A percentile compares a stretch with the other conserved stretches of the same genome.
Evolutionary conservation across 495 filamentous ascomycete genomes (phyloP).

Genomic region (Neurospora cerealis): DNA sequence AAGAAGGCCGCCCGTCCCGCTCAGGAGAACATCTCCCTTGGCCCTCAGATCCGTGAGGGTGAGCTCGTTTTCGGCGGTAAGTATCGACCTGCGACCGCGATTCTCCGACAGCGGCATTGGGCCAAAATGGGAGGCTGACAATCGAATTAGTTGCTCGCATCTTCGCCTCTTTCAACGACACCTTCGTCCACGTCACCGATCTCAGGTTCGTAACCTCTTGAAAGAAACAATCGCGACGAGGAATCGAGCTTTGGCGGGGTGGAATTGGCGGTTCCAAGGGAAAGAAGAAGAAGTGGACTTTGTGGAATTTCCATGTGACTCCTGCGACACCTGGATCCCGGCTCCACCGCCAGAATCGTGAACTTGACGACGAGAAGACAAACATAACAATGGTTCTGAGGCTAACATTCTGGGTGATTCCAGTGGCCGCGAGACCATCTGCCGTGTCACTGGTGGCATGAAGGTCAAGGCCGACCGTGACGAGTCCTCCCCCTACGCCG

Average conservation of each 20-base stretch:
- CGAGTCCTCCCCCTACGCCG: slow-evolving; percentile 98
- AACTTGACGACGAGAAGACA: slow-evolving; percentile 4
- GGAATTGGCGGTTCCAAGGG: neutral
- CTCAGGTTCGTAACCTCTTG: slow-evolving; percentile 62
- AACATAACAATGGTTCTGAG: slow-evolving; percentile 25
- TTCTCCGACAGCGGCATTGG: neutral
- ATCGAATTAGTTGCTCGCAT: slow-evolving; percentile 71
- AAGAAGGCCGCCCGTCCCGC: slow-evolving; percentile 70
- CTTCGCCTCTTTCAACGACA: slow-evolving; percentile 98
- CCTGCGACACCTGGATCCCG: slow-evolving; percentile 11
- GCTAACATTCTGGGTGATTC: slow-evolving; percentile 59
- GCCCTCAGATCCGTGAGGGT: slow-evolving; percentile 63
- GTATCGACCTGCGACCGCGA: neutral
- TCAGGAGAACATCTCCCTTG: slow-evolving; percentile 97
- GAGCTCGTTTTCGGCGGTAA: slow-evolving; percentile 84
- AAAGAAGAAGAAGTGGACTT: slow-evolving; percentile 1
- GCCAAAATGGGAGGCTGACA: slow-evolving; percentile 3
- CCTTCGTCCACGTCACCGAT: slow-evolving; percentile 99
- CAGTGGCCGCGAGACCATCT: slow-evolving; percentile 99
- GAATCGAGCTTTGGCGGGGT: neutral
- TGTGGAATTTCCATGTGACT: neutral
- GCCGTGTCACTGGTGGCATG: slow-evolving; percentile 98
- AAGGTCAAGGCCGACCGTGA: slow-evolving; percentile 99
- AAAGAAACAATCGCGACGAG: slow-evolving; percentile 3
- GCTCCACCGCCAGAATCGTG: slow-evolving; percentile 13